phyloP scores from a whole-genome alignment of 139 green algal species.

The Chlorella sp. region DNA sequence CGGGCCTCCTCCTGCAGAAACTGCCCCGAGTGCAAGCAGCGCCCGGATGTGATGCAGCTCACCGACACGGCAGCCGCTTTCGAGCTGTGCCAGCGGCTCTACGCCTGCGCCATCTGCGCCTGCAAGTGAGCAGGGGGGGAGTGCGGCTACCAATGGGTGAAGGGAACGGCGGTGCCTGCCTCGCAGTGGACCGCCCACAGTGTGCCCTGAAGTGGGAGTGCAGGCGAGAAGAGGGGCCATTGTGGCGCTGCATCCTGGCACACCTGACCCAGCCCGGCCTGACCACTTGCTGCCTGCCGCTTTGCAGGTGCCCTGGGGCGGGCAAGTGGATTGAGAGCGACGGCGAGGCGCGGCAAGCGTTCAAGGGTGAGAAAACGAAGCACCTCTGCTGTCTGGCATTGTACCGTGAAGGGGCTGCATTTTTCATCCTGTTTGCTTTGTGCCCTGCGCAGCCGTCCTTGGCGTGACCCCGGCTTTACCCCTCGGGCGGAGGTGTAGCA shows the following conservation, averaged over 20 bases:
- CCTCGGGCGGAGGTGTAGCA: too few species aligned
- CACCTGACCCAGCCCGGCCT: background rate
- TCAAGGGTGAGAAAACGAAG: background rate
- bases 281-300: background rate
- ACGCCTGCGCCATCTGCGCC: conserved; percentile 55
- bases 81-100: conserved; percentile 43
- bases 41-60: conserved; percentile 53
- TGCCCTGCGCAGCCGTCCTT: too few species aligned
- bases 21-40: conserved; percentile 59
- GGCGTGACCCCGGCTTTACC: too few species aligned
- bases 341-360: conserved; percentile 34
- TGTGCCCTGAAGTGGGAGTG: background rate
- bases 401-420: background rate
- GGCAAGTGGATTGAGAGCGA: conserved; percentile 63
- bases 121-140: conserved; percentile 46
- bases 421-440: background rate
- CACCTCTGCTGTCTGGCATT: background rate
- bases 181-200: too few species aligned
- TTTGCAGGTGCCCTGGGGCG: conserved; percentile 50
- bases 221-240: background rate
- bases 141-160: background rate
- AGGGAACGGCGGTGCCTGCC: background rate
- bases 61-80: conserved; percentile 37
- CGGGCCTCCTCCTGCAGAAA: conserved; percentile 45
- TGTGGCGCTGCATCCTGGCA: background rate